Base-by-base conservation (phyloP, 306 rosid species). In the Cyclanthera cordifolia region DNA sequence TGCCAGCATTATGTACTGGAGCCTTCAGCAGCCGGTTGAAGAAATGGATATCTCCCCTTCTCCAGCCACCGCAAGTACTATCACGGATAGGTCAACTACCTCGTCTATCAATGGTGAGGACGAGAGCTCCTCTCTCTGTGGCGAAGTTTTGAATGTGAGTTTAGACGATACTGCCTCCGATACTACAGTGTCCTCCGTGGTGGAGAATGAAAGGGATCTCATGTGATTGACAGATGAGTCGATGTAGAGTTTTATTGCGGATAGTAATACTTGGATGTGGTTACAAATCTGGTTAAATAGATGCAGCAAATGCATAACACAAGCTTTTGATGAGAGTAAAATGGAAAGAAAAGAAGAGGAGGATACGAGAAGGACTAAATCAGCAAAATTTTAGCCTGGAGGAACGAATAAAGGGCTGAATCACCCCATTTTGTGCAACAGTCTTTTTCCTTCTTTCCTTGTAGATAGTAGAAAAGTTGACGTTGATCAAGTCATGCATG, bases 1-100 rank as follows among this genome's bases (percentile, higher is more conserved):
- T 14, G 97, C 99, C 12, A 86, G 96, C 78, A 82, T 94, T 48
- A 94, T 94, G 97, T 90, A 75, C 69, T 90, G 97, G 97, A 88
- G 97, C 71, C 81, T 94, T 75, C 95, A 90, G 73, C 94, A 90
- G 72, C 77, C 81, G 8, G 47, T 63, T 4, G 96, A 88, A 47
- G 95, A 83, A 7, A 12, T 73, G 19, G 91, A 86, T 24, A 54
- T 74, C 60, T 83, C 96, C 2, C 82, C 95, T 12, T 75, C 86
- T 8, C 77, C 48, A 8, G 59, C 84, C 24, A 66, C 78, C 13
- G 71, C 81, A 5, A 73, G 77, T 51, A 57, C 83, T 16, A 69
- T 74, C 53, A 82, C 86, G 0, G 96, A 89, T 61, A 85, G 71
- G 37, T 94, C 99, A 6, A 91, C 97, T 0, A 82, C 85, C 13